Evolutionary conservation across 2,329 filamentous ascomycete genomes (phyloP).

Genomic region (Zasmidium citrigriseum): DNA sequence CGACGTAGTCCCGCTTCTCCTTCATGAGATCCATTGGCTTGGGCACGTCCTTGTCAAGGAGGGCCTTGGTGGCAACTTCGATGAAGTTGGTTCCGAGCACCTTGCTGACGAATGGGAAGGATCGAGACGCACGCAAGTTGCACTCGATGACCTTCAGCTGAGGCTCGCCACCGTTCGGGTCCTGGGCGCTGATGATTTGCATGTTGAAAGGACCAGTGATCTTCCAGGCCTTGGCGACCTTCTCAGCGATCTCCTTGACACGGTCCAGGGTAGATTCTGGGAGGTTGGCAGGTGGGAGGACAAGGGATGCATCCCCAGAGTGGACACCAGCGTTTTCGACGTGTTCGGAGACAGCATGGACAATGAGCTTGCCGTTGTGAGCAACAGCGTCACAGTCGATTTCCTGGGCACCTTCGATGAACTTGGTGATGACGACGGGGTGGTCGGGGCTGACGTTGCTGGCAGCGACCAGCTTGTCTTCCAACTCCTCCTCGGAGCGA

Average conservation of each 20-base stretch:
- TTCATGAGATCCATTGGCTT: constrained; percentile 86
- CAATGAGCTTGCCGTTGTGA: constrained; percentile 77
- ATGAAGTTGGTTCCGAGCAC: constrained; percentile 97
- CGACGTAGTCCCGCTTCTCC: constrained; percentile 84
- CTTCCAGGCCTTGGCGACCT: constrained; percentile 94
- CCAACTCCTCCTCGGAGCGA: constrained; percentile 79
- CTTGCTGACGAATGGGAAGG: constrained; percentile 98
- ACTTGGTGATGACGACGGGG: constrained; percentile 97
- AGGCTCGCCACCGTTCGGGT: constrained; percentile 72
- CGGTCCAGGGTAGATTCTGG: constrained; percentile 77
- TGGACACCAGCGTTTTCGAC: constrained; percentile 97
- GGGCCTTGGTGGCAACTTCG: constrained; percentile 88
- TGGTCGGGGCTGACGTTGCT: constrained; percentile 91
- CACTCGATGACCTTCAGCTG: constrained; percentile 96
- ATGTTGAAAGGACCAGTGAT: constrained; percentile 99
- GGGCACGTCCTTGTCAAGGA: constrained; percentile 82
- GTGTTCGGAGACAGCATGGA: constrained; percentile 94
- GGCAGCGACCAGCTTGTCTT: constrained; percentile 91
- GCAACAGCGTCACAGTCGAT: constrained; percentile 96
- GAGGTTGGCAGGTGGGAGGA: constrained; percentile 82
- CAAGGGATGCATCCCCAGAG: constrained; percentile 93
- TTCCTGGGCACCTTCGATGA: constrained; percentile 94
- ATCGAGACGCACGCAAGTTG: constrained; percentile 94
- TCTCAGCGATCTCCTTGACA: constrained; percentile 92
- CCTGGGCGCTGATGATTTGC: constrained; percentile 95